Evolutionary conservation across 1,284 basidiomycete species (phyloP), one percentile per base, ranked within the genome.

Genomic region (Malassezia psittaci): DNA sequence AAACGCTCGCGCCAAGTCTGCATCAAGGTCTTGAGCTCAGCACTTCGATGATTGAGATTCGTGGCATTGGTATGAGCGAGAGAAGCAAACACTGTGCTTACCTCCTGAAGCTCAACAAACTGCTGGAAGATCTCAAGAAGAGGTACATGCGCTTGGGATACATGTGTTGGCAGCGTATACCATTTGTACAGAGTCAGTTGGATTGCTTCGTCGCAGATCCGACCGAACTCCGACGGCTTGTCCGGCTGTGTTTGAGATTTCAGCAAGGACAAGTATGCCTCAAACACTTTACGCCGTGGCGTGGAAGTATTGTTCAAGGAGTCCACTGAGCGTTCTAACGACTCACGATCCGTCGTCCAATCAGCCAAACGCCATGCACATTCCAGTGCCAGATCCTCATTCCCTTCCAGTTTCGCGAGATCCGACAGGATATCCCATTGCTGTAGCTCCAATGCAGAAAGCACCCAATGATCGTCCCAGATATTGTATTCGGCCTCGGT

Each of bases 401-500:
- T 94, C 48, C 84, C 83, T 75, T 98, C 94, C 51, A 81, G 84
- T 63, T 85, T 85, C 2, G 90, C 90, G n/a, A 98, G 81, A 34
- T 64, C 63, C 11, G 69, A 68, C 15, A 99, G 80, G 37, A 88
- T 83, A 59, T 99, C 94, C 94, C 94, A 99, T 68, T 96, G 69
- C 75, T 98, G 94, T 24, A 99, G 79, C 77, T 98, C 98, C 76
- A 94, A 88, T 0, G 90, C 87, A 4, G 91, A 84, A 15, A 94
- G 79, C 59, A 98, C 88, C 94, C 96, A 99, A 76, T 99, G 94
- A 74, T 99, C 96, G 75, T 98, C 94, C 94, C 94, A 99, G 16
- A 99, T 79, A 67, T 88, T 90, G 75, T 94, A 98, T 76, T 99
- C 94, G 6, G 86, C 82, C 76, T 99, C 94, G 35, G 87, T 87